Conservation (phyloP, 169 alveolate species). For the Plasmodium yoelii region DNA sequence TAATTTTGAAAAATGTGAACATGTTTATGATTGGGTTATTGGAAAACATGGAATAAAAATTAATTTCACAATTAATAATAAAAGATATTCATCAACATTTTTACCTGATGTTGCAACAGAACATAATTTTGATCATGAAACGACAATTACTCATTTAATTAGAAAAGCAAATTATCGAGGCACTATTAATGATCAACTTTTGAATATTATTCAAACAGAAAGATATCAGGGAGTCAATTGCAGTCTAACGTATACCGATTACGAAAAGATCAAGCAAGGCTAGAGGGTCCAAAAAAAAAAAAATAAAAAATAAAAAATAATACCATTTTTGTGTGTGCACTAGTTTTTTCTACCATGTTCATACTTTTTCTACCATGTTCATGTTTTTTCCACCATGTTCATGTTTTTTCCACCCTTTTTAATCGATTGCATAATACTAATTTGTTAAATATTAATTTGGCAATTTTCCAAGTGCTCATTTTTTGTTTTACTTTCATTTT, state of each 20-base stretch:
- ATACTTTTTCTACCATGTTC: no score
- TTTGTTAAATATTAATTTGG: no score
- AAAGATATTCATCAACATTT: constrained; percentile 80
- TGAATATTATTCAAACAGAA: constrained; percentile 39
- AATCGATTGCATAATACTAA: no score
- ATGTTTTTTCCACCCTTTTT: no score
- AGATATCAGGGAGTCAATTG: constrained; percentile 58
- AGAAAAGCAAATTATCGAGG: constrained; percentile 66
- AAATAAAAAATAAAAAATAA: no score
- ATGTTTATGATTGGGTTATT: constrained; percentile 80
- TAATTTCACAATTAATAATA: constrained; percentile 53
- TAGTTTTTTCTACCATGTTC: no score
- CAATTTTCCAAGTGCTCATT: no score
- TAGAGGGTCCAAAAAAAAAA: background rate
- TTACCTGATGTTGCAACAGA: constrained; percentile 84
- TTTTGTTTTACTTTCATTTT: no score
- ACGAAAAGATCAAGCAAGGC: constrained; percentile 11
- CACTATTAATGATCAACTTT: constrained; percentile 39
- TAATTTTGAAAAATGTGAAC: constrained; percentile 70
- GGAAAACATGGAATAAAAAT: constrained; percentile 82
- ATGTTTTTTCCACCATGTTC: no score
- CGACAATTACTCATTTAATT: constrained; percentile 33
- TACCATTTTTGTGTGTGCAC: no score
- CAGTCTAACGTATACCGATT: constrained; percentile 57
- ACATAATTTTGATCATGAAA: constrained; percentile 67